Evolutionary conservation across 2,329 filamentous ascomycete genomes (phyloP), one percentile per base, ranked within the genome.

Genomic region (Alternaria brassicicola): DNA sequence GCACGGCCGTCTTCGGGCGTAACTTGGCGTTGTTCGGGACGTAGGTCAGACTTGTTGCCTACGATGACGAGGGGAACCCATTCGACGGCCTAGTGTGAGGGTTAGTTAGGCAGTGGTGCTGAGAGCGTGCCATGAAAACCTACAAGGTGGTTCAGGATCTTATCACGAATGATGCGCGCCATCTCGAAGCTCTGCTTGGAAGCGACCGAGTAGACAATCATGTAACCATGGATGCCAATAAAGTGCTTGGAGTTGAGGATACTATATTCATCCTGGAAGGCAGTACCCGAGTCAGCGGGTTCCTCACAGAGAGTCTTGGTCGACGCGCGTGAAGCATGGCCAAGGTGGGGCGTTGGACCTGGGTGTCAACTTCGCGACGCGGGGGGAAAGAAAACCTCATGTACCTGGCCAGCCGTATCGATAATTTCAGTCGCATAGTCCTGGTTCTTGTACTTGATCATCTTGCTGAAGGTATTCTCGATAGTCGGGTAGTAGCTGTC

Each of bases 401-500:
- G 73, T 83, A 93, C 90, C 85, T 97, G 93, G 60, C 95, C 95
- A 52, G 95, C 95, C 26, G 95, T 99, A 77, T 99, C 95, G 77
- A 99, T 95, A 72, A 99, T 98, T 81, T 99, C 95, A 12, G 93
- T 97, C 50, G 91, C 88, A 79, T 89, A 99, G 66, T 98, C 95
- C 78, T 97, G 92, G 49, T 91, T 90, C 79, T 95, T 96, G 79
- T 91, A 90, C 71, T 92, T 90, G 78, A 99, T 97, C 68, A 93
- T 89, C 78, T 96, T 96, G 83, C 90, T 96, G 78, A 99, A 99
- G 2, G 94, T 98, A 79, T 98, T 99, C 79, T 99, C 95, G 73
- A 99, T 98, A 38, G 95, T 99, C 33, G 95, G 95, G 78, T 99
- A 99, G 81, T 99, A 99, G 79, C 91, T 96, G 79, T 99, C 95